Evolutionary conservation across 106 monocot genomes (phyloP), one percentile per base, ranked within the genome.

Genomic region (Dioscorea zingiberensis): DNA sequence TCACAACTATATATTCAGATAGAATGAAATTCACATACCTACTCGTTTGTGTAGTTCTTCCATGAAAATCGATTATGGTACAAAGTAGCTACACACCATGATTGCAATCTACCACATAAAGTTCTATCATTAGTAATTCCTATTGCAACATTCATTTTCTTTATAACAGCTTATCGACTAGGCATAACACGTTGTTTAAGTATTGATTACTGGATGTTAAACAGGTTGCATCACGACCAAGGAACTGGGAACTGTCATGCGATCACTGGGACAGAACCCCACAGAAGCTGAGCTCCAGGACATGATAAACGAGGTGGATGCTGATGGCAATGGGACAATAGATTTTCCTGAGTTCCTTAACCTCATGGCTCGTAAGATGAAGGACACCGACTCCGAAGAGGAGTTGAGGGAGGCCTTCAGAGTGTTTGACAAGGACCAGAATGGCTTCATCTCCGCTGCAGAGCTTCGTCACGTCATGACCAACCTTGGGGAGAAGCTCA

Each of bases 391-490:
- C 51, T 51, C 51, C 15, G 51, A 51, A 51, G 51, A 51, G 51
- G 51, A 51, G 51, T 19, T 8, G 15, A 51, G 19, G 51, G 51
- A 51, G 51, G 51, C 51, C 51, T 51, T 51, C 51, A 16, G 51
- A 19, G 51, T 51, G 15, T 51, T 51, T 19, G 51, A 51, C 51
- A 51, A 51, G 51, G 51, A 51, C 14, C 51, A 51, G 51, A 51
- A 51, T 51, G 51, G 51, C 19, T 51, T 51, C 51, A 51, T 51
- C 51, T 51, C 51, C 0, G 13, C 7, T 51, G 51, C 51, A 4
- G 51, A 51, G 51, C 51, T 51, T 51, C 51, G 51, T 19, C 51
- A 51, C 19, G 51, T 51, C 51, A 51, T 51, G 51, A 51, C 51
- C 19, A 51, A 51, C 51, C 51, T 51, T 51, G 51, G 51, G 5